phyloP scores from a whole-genome alignment of 2,329 filamentous ascomycete species.

The Lithohypha guttulata region DNA sequence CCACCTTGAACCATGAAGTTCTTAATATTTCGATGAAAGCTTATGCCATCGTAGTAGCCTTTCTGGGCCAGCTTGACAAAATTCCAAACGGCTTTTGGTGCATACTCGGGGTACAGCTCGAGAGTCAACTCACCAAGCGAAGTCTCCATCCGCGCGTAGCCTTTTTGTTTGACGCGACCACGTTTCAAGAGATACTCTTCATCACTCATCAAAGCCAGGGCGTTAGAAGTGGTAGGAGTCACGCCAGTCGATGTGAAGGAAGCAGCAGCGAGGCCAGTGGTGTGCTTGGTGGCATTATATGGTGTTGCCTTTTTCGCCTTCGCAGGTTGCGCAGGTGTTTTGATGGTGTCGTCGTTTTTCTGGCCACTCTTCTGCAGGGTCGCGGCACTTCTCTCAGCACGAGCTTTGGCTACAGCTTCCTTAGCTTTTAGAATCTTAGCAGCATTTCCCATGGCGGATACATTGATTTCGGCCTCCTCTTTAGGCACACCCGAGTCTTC shows the following conservation, averaged over 20 bases:
- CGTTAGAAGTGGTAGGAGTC: conserved; percentile 80
- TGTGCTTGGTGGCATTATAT: conserved; percentile 81
- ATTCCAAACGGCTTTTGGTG: conserved; percentile 93
- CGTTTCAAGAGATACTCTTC: conserved; percentile 96
- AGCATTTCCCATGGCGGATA: conserved; percentile 63
- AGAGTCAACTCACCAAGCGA: conserved; percentile 75
- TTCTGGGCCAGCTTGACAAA: conserved; percentile 79
- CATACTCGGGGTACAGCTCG: conserved; percentile 81
- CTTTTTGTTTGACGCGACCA: conserved; percentile 76
- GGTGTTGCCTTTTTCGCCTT: conserved; percentile 33
- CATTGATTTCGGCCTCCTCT: conserved; percentile 68
- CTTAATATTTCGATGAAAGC: conserved; percentile 87
- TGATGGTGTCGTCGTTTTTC: conserved; percentile 18
- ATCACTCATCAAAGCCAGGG: conserved; percentile 75
- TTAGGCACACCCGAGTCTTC: conserved; percentile 53
- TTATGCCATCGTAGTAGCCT: conserved; percentile 73
- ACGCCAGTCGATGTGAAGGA: conserved; percentile 92
- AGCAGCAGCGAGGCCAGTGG: conserved; percentile 80
- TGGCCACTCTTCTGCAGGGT: conserved; percentile 42
- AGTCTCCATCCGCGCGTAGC: conserved; percentile 83
- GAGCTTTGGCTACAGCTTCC: conserved; percentile 82
- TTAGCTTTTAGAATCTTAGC: conserved; percentile 83
- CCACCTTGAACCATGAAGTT: conserved; percentile 98
- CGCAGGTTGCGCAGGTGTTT: conserved; percentile 8
- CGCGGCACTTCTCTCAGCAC: conserved; percentile 56